Evolutionary conservation across 2,329 filamentous ascomycete genomes (phyloP).

Genomic region (Colletotrichum sojae): DNA sequence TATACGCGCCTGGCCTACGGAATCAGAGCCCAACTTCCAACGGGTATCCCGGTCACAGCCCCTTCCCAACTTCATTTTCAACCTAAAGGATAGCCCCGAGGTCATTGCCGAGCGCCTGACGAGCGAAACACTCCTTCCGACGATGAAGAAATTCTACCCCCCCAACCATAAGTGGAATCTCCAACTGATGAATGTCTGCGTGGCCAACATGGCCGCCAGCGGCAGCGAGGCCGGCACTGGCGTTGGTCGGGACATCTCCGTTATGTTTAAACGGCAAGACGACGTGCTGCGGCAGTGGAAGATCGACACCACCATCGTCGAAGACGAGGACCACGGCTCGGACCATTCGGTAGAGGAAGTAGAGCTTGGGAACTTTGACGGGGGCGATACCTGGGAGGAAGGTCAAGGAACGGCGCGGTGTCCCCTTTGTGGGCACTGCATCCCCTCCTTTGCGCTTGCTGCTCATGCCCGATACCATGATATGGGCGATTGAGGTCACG

Average conservation of each 20-base stretch:
- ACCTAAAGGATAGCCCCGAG: conserved; percentile 69
- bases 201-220: conserved; percentile 82
- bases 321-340: conserved; percentile 38
- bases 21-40: conserved; percentile 71
- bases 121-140: conserved; percentile 74
- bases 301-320: conserved; percentile 55
- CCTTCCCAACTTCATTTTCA: conserved; percentile 82
- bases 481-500: conserved; percentile 45
- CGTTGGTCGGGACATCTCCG: conserved; percentile 81
- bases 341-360: conserved; percentile 40
- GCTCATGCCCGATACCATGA: conserved; percentile 70
- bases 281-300: conserved; percentile 77
- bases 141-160: conserved; percentile 82
- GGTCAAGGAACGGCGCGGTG: conserved; percentile 51
- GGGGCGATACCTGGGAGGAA: conserved; percentile 46
- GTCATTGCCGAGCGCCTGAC: conserved; percentile 78
- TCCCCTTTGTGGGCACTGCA: conserved; percentile 64
- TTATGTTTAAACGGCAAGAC: conserved; percentile 86
- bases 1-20: conserved; percentile 72
- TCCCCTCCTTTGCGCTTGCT: conserved; percentile 71
- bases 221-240: conserved; percentile 65
- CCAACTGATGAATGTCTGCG: conserved; percentile 88
- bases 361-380: conserved; percentile 49
- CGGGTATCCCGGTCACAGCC: conserved; percentile 83
- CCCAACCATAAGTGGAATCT: conserved; percentile 81